Conservation (phyloP, 768 basidiomycete species). For the Serpula lacrymans region DNA sequence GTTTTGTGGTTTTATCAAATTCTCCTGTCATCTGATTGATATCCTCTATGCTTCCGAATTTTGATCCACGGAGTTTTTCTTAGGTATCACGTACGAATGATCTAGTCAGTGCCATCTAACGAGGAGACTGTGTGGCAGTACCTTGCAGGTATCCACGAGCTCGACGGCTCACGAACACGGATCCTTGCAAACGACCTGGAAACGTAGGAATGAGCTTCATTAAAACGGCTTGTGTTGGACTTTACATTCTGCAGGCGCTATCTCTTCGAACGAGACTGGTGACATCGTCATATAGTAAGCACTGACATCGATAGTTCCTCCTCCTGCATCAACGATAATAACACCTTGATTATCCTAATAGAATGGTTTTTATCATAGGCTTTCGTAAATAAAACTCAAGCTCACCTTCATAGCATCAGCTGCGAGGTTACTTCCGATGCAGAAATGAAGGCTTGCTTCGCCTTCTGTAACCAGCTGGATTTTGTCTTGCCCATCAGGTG, state of each 20-base stretch:
- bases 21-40: constrained; percentile 36
- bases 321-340: constrained; percentile 59
- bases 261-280: constrained; percentile 40
- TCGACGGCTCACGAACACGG: constrained; percentile 46
- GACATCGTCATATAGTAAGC: constrained; percentile 43
- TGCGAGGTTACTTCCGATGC: constrained; percentile 35
- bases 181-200: constrained; percentile 47
- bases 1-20: constrained; percentile 49
- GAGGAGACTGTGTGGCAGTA: too few relatives aligned
- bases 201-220: constrained; percentile 1
- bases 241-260: constrained; percentile 43
- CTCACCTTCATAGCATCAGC: constrained; percentile 24
- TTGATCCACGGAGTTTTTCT: constrained; percentile 41
- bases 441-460: constrained; percentile 51
- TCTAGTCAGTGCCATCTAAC: too few relatives aligned
- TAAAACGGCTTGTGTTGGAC: background rate
- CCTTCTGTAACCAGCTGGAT: constrained; percentile 49
- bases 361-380: background rate
- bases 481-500: constrained; percentile 30
- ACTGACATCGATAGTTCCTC: constrained; percentile 60
- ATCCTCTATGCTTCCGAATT: constrained; percentile 36
- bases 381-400: background rate
- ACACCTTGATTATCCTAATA: constrained; percentile 43
- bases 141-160: constrained; percentile 38
- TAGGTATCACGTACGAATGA: background rate